Percentiles rank a stretch among this genome's conserved stretches.
Conservation (phyloP, 2,329 filamentous ascomycete species). For the Pestalotiopsis sp. region DNA sequence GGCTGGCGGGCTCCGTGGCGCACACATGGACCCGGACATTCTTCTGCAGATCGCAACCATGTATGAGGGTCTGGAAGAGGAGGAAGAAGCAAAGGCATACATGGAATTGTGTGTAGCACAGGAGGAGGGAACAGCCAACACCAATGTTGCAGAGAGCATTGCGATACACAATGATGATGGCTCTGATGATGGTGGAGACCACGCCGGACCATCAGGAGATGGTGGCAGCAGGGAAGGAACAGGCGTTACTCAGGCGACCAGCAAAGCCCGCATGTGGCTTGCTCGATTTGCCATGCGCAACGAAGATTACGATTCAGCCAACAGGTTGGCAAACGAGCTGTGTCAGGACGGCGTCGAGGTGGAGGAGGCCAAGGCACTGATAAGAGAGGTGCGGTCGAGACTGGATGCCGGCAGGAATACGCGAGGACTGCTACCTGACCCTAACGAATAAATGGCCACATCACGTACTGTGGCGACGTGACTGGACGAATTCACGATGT, state of each 20-base stretch:
- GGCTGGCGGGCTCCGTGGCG: slow-evolving; percentile 50
- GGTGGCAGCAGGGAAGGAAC: slow-evolving; percentile 55
- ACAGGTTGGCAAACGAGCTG: slow-evolving; percentile 83
- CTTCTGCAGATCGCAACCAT: slow-evolving; percentile 87
- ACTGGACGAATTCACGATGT: slow-evolving; percentile 2
- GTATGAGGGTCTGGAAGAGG: slow-evolving; percentile 80
- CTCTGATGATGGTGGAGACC: slow-evolving; percentile 42
- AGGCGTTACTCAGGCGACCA: slow-evolving; percentile 89
- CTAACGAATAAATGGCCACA: neutral
- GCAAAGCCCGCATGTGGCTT: slow-evolving; percentile 91
- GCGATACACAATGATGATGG: slow-evolving; percentile 56
- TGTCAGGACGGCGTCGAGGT: slow-evolving; percentile 96
- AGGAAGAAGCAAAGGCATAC: slow-evolving; percentile 82
- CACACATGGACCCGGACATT: slow-evolving; percentile 84
- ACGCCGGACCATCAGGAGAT: slow-evolving; percentile 31
- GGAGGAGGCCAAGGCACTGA: slow-evolving; percentile 92
- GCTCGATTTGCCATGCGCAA: slow-evolving; percentile 78
- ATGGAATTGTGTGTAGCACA: slow-evolving; percentile 97
- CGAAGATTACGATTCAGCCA: slow-evolving; percentile 75
- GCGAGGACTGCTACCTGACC: slow-evolving; percentile 8
- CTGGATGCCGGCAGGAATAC: slow-evolving; percentile 52
- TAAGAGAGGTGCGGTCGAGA: slow-evolving; percentile 81
- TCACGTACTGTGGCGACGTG: neutral
- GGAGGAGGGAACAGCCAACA: slow-evolving; percentile 70
- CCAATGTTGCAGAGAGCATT: slow-evolving; percentile 50